phyloP scores from a whole-genome alignment of 139 green algal genomes.

The Yamagishiella unicocca region DNA sequence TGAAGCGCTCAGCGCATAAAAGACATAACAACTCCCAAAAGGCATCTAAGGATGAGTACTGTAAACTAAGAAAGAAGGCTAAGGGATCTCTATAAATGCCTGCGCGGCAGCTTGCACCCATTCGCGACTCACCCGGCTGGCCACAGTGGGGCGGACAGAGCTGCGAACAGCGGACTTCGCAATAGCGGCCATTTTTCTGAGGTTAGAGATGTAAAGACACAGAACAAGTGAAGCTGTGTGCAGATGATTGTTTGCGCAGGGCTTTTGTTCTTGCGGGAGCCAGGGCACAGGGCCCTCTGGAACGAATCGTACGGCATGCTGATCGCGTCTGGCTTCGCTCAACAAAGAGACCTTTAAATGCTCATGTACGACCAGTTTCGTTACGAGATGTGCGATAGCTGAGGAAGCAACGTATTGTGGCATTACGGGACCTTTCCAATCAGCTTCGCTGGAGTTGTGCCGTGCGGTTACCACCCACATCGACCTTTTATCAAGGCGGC shows the following conservation, averaged over 20 bases:
- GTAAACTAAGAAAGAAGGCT: not conserved
- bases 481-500: no score
- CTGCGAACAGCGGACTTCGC: constrained; percentile 39
- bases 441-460: no score
- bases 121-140: constrained; percentile 31
- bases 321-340: no score
- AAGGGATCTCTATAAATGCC: constrained; percentile 10
- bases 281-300: not conserved
- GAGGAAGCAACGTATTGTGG: no score
- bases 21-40: not conserved
- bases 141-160: constrained; percentile 42
- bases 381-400: no score
- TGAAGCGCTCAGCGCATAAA: no score
- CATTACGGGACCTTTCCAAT: no score
- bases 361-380: no score
- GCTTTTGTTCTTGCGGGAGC: not conserved
- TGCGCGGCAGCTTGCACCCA: no score
- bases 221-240: not conserved
- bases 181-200: constrained; percentile 17
- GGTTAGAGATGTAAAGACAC: not conserved
- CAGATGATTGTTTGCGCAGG: not conserved
- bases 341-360: no score
- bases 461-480: no score
- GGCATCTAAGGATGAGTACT: not conserved
- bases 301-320: not conserved